Evolutionary conservation across 106 monocot genomes (phyloP), one percentile per base, ranked within the genome.

Genomic region (Alisma plantagoaquatica): DNA sequence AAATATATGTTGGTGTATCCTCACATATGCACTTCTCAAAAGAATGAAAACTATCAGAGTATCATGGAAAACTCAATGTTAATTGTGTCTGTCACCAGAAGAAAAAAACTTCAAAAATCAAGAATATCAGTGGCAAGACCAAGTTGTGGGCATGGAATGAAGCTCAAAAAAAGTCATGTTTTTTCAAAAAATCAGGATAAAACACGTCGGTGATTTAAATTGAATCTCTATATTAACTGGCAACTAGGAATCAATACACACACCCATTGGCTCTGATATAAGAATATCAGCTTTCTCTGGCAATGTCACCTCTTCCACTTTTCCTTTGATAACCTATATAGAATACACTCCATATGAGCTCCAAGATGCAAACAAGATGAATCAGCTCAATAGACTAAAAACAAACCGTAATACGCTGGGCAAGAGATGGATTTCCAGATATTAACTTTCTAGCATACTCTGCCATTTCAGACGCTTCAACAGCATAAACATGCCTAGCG

Each of bases 261-360:
- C 68, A 96, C 96, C 96, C 96, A 96, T 96, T 31, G 96, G 96
- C 60, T 96, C 96, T 65, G 96, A 96, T 59, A 96, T 96, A 28
- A 96, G 60, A 82, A 96, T 85, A 58, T 96, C 96, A 28, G 96
- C 96, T 71, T 96, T 96, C 68, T 96, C 84, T 41, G 96, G 96
- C 51, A 96, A 65, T 46, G 76, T 78, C 28, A 89, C 76, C 27
- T 96, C 96, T 65, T 96, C 96, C 58, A 96, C 64, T 78, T 96
- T 96, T 48, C 96, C 96, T 67, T 89, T 88, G 32, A 96, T 56
- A 44, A 96, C 78, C 96, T 96, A 63, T 29, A n/a, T n/a, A n/a
- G n/a, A n/a, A n/a, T n/a, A n/a, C n/a, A n/a, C n/a, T n/a, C n/a
- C n/a, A n/a, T n/a, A n/a, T n/a, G n/a, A n/a, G n/a, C n/a, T n/a